Conservation (phyloP, 106 monocot genomes). For the Dendrobium nobile region DNA sequence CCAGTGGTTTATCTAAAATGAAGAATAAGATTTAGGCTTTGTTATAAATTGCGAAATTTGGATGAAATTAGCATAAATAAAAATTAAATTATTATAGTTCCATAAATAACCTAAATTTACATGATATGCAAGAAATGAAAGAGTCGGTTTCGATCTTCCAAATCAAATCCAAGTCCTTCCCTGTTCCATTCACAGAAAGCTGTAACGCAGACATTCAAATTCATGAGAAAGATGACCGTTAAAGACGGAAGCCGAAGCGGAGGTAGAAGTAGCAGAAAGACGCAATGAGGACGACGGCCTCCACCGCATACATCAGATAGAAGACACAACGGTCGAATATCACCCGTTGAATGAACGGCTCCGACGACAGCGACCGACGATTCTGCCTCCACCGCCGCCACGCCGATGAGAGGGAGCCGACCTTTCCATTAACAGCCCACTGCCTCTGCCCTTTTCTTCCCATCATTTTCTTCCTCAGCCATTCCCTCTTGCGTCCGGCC, state of each 20-base stretch:
- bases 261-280: slow-evolving; percentile 5
- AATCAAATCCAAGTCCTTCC: too few relatives aligned
- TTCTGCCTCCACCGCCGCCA: not conserved
- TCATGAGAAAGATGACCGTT: not conserved
- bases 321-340: slow-evolving; percentile 1
- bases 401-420: not conserved
- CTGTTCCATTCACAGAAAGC: too few relatives aligned
- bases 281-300: slow-evolving; percentile 7
- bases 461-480: slow-evolving; percentile 8
- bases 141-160: too few relatives aligned
- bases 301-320: not conserved
- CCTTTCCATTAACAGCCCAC: not conserved
- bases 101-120: too few relatives aligned
- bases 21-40: too few relatives aligned
- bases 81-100: too few relatives aligned
- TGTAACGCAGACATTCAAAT: too few relatives aligned
- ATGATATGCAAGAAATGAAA: too few relatives aligned
- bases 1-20: too few relatives aligned
- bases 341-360: not conserved
- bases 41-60: too few relatives aligned
- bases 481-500: slow-evolving; percentile 1
- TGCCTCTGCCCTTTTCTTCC: not conserved
- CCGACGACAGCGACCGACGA: not conserved
- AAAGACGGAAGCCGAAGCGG: slow-evolving; percentile 7
- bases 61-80: too few relatives aligned